These are phyloP conservation scores for Neohortaea acidophila DNA, from an alignment of 495 filamentous ascomycete genomes.

Conservation along the genomic window DNA sequence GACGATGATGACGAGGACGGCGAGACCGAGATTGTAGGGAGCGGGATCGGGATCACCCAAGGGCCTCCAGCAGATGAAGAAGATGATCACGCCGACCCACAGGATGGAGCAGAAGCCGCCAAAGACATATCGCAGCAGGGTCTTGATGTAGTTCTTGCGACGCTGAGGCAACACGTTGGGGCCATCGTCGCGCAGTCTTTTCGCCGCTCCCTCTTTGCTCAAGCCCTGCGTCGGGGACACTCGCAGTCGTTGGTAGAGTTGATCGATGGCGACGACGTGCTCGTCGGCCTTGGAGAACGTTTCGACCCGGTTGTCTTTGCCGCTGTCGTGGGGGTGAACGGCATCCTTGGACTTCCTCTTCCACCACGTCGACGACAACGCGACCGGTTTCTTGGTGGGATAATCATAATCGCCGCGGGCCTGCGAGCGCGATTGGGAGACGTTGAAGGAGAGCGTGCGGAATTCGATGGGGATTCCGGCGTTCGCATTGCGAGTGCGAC, in stretches of 20 bases:
- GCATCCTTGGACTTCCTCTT: too few species aligned
- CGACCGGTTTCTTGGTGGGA: too few species aligned
- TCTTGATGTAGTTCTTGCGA: slow-evolving; percentile 21
- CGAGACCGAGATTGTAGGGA: slow-evolving; percentile 24
- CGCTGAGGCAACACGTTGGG: slow-evolving; percentile 21
- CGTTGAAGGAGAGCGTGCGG: too few species aligned
- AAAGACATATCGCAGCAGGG: slow-evolving; percentile 25
- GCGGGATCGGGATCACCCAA: slow-evolving; percentile 23
- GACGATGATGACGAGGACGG: slow-evolving; percentile 27
- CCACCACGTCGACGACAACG: too few species aligned
- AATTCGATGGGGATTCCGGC: too few species aligned
- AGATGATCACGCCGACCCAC: slow-evolving; percentile 25
- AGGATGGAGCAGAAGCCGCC: slow-evolving; percentile 29
- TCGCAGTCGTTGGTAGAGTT: slow-evolving; percentile 15
- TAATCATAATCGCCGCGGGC: too few species aligned
- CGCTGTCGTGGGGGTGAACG: too few species aligned
- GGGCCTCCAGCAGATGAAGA: slow-evolving; percentile 29
- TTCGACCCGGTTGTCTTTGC: too few species aligned
- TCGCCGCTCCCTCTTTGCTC: slow-evolving; percentile 20
- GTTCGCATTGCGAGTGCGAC: too few species aligned
- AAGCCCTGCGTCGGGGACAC: slow-evolving; percentile 10
- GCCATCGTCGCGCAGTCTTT: slow-evolving; percentile 17
- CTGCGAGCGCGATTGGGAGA: too few species aligned
- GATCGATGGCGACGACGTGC: slow-evolving; percentile 10
- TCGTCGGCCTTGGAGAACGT: not conserved